phyloP scores from a whole-genome alignment of 768 basidiomycete genomes.

The Butyriboletus loyo region DNA sequence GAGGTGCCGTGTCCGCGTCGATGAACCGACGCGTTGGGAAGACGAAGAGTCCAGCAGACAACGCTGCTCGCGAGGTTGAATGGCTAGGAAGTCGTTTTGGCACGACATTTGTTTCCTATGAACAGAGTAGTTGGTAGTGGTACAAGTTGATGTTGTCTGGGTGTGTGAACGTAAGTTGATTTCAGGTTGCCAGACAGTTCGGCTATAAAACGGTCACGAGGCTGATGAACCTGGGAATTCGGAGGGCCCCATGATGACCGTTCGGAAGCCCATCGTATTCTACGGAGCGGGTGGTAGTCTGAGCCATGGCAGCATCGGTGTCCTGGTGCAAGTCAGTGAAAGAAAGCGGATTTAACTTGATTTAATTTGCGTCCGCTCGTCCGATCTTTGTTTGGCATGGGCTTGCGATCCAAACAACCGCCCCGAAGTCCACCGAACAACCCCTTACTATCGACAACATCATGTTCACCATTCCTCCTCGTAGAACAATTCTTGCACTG shows the following conservation, averaged over 20 bases:
- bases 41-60: background rate
- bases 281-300: too few relatives aligned
- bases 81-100: constrained; percentile 10
- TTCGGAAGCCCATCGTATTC: background rate
- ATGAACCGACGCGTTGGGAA: constrained; percentile 2
- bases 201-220: constrained; percentile 15
- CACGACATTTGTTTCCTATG: constrained; percentile 16
- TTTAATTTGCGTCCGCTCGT: too few relatives aligned
- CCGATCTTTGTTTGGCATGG: constrained; percentile 11
- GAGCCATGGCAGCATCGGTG: background rate
- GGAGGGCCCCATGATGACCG: background rate
- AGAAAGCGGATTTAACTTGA: too few relatives aligned
- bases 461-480: constrained; percentile 10
- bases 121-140: constrained; percentile 11
- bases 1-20: constrained; percentile 1
- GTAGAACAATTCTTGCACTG: constrained; percentile 1
- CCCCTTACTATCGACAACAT: background rate
- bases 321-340: background rate
- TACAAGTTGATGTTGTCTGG: constrained; percentile 22
- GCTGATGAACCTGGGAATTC: constrained; percentile 11
- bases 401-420: constrained; percentile 10
- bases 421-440: too few relatives aligned
- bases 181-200: constrained; percentile 17
- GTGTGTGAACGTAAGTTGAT: constrained; percentile 29
- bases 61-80: constrained; percentile 4